Evolutionary conservation across 257 asterid species (phyloP).

Genomic region (Plantago elongata): DNA sequence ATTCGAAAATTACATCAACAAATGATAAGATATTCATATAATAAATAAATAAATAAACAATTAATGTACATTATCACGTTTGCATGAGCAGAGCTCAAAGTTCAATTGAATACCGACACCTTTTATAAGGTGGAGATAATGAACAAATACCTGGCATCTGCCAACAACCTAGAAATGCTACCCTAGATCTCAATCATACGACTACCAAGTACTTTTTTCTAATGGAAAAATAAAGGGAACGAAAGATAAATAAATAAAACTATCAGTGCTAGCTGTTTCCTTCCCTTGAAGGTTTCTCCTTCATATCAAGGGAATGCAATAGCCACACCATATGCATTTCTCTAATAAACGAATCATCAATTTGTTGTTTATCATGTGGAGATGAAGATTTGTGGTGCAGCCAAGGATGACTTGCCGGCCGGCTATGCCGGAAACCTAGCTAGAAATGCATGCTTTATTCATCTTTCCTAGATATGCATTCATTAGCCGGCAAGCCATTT

Average conservation of each 20-base stretch:
- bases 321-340: too few relatives aligned
- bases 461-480: too few relatives aligned
- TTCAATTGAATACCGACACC: neutral
- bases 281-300: neutral
- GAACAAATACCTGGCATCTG: slow-evolving; percentile 22
- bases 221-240: neutral
- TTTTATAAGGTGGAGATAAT: slow-evolving; percentile 14
- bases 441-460: too few relatives aligned
- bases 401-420: slow-evolving; percentile 64
- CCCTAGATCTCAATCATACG: slow-evolving; percentile 6
- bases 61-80: too few relatives aligned
- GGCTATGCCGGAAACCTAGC: too few relatives aligned
- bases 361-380: slow-evolving; percentile 34
- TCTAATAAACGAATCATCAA: too few relatives aligned
- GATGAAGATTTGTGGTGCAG: slow-evolving; percentile 35
- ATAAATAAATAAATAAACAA: too few relatives aligned
- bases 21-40: too few relatives aligned
- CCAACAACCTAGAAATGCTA: slow-evolving; percentile 25
- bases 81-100: slow-evolving; percentile 6
- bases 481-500: slow-evolving; percentile 31
- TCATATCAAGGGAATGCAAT: too few relatives aligned
- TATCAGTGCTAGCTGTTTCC: neutral
- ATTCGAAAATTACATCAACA: too few relatives aligned
- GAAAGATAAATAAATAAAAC: neutral
- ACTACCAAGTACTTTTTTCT: too few relatives aligned